Evolutionary conservation across 73 alveolate genomes (phyloP).

Genomic region (Tetrahymena thermophila): DNA sequence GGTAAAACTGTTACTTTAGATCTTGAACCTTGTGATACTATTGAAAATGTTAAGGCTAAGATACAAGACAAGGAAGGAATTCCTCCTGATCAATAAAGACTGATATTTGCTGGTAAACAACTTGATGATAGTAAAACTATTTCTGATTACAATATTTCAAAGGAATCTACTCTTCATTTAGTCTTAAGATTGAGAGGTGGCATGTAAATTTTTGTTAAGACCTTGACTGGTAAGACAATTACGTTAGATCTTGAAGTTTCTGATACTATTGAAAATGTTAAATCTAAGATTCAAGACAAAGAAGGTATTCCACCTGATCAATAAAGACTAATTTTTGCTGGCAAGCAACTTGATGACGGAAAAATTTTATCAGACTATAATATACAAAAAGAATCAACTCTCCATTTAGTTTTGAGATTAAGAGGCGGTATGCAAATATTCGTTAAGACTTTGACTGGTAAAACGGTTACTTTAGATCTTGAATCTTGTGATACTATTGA

Average conservation of each 20-base stretch:
- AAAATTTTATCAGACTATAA: conserved; percentile 35
- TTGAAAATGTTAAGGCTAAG: conserved; percentile 29
- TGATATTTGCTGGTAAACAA: conserved; percentile 38
- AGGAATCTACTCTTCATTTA: no score
- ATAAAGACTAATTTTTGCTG: conserved; percentile 44
- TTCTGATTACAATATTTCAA: conserved; percentile 29
- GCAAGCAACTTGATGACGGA: conserved; percentile 32
- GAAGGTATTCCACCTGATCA: conserved; percentile 49
- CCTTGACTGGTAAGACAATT: conserved; percentile 23
- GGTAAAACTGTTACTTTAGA: conserved; percentile 34
- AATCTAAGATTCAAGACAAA: conserved; percentile 29
- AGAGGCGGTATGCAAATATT: conserved; percentile 47
- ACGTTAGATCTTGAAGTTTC: conserved; percentile 39
- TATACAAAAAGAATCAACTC: conserved; percentile 37
- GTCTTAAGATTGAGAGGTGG: conserved; percentile 44
- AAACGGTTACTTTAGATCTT: conserved; percentile 13
- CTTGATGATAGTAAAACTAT: no score
- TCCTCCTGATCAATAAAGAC: conserved; percentile 44
- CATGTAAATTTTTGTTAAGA: conserved; percentile 19
- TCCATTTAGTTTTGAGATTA: conserved; percentile 25
- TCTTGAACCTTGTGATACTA: conserved; percentile 40
- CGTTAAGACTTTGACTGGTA: conserved; percentile 45
- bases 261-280: conserved; percentile 38
- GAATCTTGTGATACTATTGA: not conserved
- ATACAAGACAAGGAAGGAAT: conserved; percentile 43